Evolutionary conservation across 1,284 basidiomycete genomes (phyloP), one percentile per base, ranked within the genome.

Genomic region (Cryptococcus amylolentus): DNA sequence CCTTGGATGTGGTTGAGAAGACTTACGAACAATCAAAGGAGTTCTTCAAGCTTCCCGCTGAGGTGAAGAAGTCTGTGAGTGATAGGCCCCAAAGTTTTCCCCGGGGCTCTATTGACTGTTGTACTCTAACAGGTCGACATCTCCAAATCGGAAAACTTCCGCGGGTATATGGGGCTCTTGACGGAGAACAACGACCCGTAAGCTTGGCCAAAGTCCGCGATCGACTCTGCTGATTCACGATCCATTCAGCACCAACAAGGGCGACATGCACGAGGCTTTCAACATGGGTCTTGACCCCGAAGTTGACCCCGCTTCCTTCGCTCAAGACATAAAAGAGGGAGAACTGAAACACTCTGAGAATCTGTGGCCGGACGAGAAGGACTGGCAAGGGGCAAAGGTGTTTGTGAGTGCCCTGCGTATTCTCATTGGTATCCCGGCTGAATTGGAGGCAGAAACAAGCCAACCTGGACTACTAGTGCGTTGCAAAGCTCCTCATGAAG

Each of bases 221-320:
- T 6, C 23, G 1, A 8, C 68, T 73, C 16, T 79, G 82, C 49
- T 73, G 75, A 50, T 18, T 27, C 8, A 13, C 20, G 16, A 7
- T 31, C 16, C 13, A 51, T 40, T 6, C 51, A 69, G 66, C 4
- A 79, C 82, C 4, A 84, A 84, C 62, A 79, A 81, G 18, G 88
- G 88, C 12, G 88, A 91, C 68, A 72, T 88, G 51, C 88, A 91
- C 69, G 90, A 92, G 71, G 88, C 86, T 0, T 92, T 90, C 70
- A 86, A 89, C 62, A 80, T 91, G 51, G 88, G 88, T 1, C 85
- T 85, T 78, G 88, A 91, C 55, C 67, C 72, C 2, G 57, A 58
- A 2, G 46, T 71, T 10, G 59, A 62, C 35, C 54, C 65, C 5
- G 44, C 35, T n/a, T 43, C 53, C 13, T 56, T 48, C 12, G 18